These are phyloP conservation scores for Crassisporium funariophilum DNA, from an alignment of 768 basidiomycete species.

Conservation along the genomic window DNA sequence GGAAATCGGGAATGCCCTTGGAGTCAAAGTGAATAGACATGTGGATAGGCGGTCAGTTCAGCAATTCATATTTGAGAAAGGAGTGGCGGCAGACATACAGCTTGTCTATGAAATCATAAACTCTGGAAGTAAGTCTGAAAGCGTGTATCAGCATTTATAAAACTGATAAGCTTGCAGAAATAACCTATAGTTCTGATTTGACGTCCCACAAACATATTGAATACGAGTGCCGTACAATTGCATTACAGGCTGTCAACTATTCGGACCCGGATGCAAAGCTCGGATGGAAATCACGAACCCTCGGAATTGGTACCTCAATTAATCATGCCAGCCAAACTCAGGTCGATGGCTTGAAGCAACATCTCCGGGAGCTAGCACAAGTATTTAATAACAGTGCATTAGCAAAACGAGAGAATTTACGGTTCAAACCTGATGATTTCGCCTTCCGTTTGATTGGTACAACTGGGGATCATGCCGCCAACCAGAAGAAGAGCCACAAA, in stretches of 20 bases:
- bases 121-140: neutral
- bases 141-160: too few relatives aligned
- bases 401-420: slow-evolving; percentile 9
- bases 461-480: slow-evolving; percentile 15
- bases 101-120: slow-evolving; percentile 10
- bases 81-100: slow-evolving; percentile 13
- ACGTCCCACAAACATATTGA: slow-evolving; percentile 19
- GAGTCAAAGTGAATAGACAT: neutral
- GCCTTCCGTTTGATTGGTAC: slow-evolving; percentile 10
- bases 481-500: slow-evolving; percentile 16
- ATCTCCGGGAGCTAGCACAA: slow-evolving; percentile 5
- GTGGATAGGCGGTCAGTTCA: neutral
- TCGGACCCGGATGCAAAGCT: slow-evolving; percentile 4
- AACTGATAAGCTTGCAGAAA: neutral
- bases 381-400: slow-evolving; percentile 15
- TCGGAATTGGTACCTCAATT: slow-evolving; percentile 14
- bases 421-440: neutral
- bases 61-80: neutral
- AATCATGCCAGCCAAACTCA: slow-evolving; percentile 15
- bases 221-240: slow-evolving; percentile 11
- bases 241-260: slow-evolving; percentile 13
- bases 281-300: neutral
- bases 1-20: neutral
- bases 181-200: slow-evolving; percentile 16
- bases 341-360: neutral